Base-by-base conservation (phyloP, 495 filamentous ascomycete genomes). In the Penicillium tannophilum region DNA sequence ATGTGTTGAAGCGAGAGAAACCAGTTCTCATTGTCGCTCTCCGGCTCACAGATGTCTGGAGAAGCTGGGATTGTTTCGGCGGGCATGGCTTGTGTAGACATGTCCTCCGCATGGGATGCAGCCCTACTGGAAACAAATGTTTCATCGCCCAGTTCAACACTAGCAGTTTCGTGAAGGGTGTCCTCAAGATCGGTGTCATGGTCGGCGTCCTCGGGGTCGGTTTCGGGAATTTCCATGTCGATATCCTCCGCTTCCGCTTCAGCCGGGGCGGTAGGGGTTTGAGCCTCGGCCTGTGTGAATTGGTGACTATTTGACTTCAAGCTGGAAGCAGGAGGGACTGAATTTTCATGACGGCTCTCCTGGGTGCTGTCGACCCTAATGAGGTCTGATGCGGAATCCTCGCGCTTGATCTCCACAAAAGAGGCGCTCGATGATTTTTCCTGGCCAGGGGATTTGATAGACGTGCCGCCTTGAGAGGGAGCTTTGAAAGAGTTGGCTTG, bases 81-180 rank as follows among this genome's bases (percentile, higher is more conserved):
- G 14, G 26, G n/a, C 1, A 12, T 36, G 30, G 19, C 0, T 31
- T 16, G 24, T 14, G 11, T 24, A n/a, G 58, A 14, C 16, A 24
- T 50, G 20, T 17, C 39, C 41, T 53, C 43, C n/a, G 46, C 4
- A n/a, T 26, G n/a, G 6, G 50, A 31, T 9, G 19, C 46, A 12
- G 50, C 50, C 8, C 43, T 20, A 3, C 51, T 23, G 28, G 65
- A 60, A 20, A 54, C 33, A n/a, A 60, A 58, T 5, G 44, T 52
- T 2, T 72, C 71, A 31, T 72, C 72, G n/a, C 76, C 75, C 6
- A 78, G 69, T 50, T 80, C 77, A 35, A 78, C 62, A 52, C 77
- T 80, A 30, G 76, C 77, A 19, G 72, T 75, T 56, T 73, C 71
- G 54, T 77, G 76, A 9, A 57, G 51, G 6, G 62, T 66, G 42